Conservation (phyloP, 768 basidiomycete genomes). For the Lentinula raphanica region DNA sequence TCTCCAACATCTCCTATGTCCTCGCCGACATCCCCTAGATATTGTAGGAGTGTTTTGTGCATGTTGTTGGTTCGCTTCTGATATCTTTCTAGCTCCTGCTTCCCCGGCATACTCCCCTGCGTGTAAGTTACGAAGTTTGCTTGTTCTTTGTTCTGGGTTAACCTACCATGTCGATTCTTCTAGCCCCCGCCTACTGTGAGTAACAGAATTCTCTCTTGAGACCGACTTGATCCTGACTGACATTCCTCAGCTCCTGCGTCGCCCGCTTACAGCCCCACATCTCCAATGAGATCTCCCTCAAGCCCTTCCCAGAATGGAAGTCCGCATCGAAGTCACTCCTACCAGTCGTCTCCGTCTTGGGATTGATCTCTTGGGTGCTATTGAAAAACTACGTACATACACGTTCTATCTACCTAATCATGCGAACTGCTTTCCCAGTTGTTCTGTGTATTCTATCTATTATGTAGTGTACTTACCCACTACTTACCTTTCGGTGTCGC, state of each 20-base stretch:
- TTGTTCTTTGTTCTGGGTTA: conserved; percentile 6
- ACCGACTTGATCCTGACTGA: conserved; percentile 12
- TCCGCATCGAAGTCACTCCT: conserved; percentile 32
- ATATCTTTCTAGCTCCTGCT: conserved; percentile 58
- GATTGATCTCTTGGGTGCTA: conserved; percentile 26
- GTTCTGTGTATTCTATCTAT: neutral
- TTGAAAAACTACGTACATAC: neutral
- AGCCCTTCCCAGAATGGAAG: conserved; percentile 64
- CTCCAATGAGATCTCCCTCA: conserved; percentile 78
- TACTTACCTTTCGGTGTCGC: too few species aligned
- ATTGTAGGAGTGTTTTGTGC: conserved; percentile 50
- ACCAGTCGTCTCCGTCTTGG: conserved; percentile 49
- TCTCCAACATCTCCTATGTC: conserved; percentile 90
- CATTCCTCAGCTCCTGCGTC: conserved; percentile 64
- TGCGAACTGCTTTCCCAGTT: neutral
- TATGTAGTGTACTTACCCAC: neutral
- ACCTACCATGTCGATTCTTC: neutral
- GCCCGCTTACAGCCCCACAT: conserved; percentile 82
- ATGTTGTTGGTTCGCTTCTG: neutral
- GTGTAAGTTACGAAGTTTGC: conserved; percentile 45
- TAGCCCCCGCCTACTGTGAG: conserved; percentile 80
- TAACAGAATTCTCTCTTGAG: conserved; percentile 3
- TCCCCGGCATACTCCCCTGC: conserved; percentile 86
- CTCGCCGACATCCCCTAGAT: conserved; percentile 89
- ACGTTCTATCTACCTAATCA: neutral